A percentile compares a stretch with the other conserved stretches of the same genome.
phyloP scores from a whole-genome alignment of 169 alveolate genomes.

The Plasmodium relictum region DNA sequence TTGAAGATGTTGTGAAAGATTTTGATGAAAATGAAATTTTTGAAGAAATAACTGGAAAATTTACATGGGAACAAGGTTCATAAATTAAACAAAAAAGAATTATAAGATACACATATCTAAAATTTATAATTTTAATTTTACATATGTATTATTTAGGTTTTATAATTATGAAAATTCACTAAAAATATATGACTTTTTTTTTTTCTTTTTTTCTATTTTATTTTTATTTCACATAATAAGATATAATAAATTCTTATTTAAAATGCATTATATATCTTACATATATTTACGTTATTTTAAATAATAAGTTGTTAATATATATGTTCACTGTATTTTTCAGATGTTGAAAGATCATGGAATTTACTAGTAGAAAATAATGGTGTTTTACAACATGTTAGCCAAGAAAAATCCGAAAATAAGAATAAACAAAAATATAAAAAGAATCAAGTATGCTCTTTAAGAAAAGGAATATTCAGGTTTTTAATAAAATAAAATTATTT shows the following conservation, averaged over 20 bases:
- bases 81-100: background rate
- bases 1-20: conserved; percentile 74
- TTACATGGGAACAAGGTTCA: conserved; percentile 87
- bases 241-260: too few species aligned
- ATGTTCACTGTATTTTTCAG: conserved; percentile 41
- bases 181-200: background rate
- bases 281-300: too few species aligned
- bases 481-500: background rate
- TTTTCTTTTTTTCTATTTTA: too few species aligned
- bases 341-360: conserved; percentile 87
- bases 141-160: background rate
- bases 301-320: too few species aligned
- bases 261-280: too few species aligned
- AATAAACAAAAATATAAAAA: conserved; percentile 26
- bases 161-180: background rate
- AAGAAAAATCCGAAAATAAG: conserved; percentile 63
- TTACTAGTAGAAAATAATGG: conserved; percentile 87
- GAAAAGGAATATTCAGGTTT: conserved; percentile 84
- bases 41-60: conserved; percentile 84
- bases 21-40: conserved; percentile 68
- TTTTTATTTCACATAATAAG: too few species aligned
- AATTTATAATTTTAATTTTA: background rate
- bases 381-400: conserved; percentile 81
- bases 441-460: conserved; percentile 24
- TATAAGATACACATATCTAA: background rate